Conservation (phyloP, 345 rosid genomes). For the Lagerstroemia speciosa region DNA sequence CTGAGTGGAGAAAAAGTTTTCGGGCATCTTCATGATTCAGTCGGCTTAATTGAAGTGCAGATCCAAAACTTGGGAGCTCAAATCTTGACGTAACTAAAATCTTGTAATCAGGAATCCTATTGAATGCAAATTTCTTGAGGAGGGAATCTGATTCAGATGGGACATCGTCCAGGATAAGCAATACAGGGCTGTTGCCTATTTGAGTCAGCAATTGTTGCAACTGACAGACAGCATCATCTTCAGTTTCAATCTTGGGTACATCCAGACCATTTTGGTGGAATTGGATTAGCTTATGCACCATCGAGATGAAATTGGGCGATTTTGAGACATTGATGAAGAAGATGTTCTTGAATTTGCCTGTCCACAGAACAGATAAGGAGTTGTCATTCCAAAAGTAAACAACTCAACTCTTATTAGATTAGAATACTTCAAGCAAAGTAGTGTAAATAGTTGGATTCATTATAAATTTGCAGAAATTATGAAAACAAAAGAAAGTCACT, state of each 20-base stretch:
- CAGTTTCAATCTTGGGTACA: neutral
- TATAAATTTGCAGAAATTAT: neutral
- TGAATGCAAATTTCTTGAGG: slow-evolving; percentile 11
- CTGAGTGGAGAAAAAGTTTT: slow-evolving; percentile 15
- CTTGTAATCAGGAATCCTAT: slow-evolving; percentile 9
- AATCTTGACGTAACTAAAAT: slow-evolving; percentile 20
- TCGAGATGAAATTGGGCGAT: slow-evolving; percentile 6
- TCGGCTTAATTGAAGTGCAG: slow-evolving; percentile 8
- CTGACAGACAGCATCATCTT: slow-evolving; percentile 11
- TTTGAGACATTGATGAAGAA: slow-evolving; percentile 16
- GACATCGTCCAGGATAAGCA: slow-evolving; percentile 26
- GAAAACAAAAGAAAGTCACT: neutral
- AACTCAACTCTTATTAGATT: neutral
- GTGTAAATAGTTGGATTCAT: neutral
- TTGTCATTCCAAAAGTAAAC: neutral
- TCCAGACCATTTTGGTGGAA: neutral
- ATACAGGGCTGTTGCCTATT: slow-evolving; percentile 10
- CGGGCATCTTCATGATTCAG: slow-evolving; percentile 10
- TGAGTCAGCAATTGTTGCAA: slow-evolving; percentile 6
- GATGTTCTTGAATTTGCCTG: slow-evolving; percentile 21
- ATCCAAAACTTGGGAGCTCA: slow-evolving; percentile 7
- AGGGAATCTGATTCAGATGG: slow-evolving; percentile 9
- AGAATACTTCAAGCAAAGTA: neutral
- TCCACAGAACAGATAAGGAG: neutral
- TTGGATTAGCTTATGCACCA: slow-evolving; percentile 10